Evolutionary conservation across 768 basidiomycete species (phyloP), one percentile per base, ranked within the genome.

Genomic region (Suillus variegatus): DNA sequence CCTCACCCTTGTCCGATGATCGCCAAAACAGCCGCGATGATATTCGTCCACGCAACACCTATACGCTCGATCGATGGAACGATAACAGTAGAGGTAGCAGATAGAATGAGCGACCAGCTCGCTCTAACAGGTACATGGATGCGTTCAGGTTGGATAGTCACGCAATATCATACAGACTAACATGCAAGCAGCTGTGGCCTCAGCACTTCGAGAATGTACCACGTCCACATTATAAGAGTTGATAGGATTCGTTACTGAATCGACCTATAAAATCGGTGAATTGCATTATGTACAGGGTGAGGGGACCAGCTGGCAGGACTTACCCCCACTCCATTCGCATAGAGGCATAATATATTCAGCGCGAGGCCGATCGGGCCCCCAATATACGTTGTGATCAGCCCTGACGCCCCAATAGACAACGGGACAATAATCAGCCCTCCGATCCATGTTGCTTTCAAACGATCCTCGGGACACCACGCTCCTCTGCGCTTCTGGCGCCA

Each of bases 401-500:
- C 88, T 0, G 79, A 81, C 0, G 76, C 60, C 0, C 85, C 71
- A 3, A 87, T 73, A 1, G 88, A 84, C 1, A 87, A 32, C 0
- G 90, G 91, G 4, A 84, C 77, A 36, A 90, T 75, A 20, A 85
- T 40, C 0, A 81, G 74, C 4, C 80, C 81, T 10, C 85, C 84
- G 7, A 80, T 68, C 41, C 86, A 71, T 2, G 83, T 77, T 2
- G 81, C 87, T 1, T 86, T 81, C 32, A 91, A 80, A 6, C 90
- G 84, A 67, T 90, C 91, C 73, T 92, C 89, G 0, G 89, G 89
- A 51, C 85, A 82, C 88, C 87, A 90, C 2, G 78, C 69, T 1
- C 88, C 88, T 0, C 80, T 81, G 28, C 88, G 83, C 6, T 76
- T 72, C 55, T 79, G 75, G 18, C 82, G 82, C 76, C 84, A 87